Evolutionary conservation across 495 filamentous ascomycete species (phyloP), one percentile per base, ranked within the genome.

Genomic region (Aspergillus ellipticus): DNA sequence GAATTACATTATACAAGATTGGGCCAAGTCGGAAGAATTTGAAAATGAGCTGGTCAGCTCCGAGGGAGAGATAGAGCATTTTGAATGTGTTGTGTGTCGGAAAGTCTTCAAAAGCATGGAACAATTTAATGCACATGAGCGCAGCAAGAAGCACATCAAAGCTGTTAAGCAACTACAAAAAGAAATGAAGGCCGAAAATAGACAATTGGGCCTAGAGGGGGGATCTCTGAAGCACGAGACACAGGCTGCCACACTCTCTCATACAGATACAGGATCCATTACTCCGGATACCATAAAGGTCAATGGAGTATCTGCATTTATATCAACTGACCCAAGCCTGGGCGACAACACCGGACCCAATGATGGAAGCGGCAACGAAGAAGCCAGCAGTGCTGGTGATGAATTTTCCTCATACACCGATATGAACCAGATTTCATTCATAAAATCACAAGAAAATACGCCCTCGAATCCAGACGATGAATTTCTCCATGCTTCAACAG

Each of bases 81-180:
- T 90, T 53, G 94, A 97, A 66, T 99, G 94, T 66, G 85, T 97
- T 49, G 88, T 89, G 19, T 99, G 94, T 66, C 80, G 83, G 63
- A 99, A 99, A 72, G 86, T 62, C 3, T 99, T 97, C 78, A 96
- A 95, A 67, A 96, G 91, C 54, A 86, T 96, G 65, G 89, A 88
- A 60, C 94, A 97, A 61, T 93, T 85, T 56, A 85, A 92, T 65
- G 84, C 88, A n/a, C 94, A 99, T 64, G 93, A 97, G 73, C 89
- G 86, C 70, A 96, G 92, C 74, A 97, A 96, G 66, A 97, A 97
- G 66, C 94, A 99, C 64, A 63, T 84, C 42, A 96, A 95, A 65
- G 88, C 89, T 3, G 80, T 96, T 5, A 84, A 90, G 56, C 82
- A 90, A 57, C 68, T 99, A 33, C 83, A 81, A 61, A 78, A 84